These are phyloP conservation scores for Leucogyrophana mollusca DNA, from an alignment of 768 basidiomycete genomes.

Conservation along the genomic window DNA sequence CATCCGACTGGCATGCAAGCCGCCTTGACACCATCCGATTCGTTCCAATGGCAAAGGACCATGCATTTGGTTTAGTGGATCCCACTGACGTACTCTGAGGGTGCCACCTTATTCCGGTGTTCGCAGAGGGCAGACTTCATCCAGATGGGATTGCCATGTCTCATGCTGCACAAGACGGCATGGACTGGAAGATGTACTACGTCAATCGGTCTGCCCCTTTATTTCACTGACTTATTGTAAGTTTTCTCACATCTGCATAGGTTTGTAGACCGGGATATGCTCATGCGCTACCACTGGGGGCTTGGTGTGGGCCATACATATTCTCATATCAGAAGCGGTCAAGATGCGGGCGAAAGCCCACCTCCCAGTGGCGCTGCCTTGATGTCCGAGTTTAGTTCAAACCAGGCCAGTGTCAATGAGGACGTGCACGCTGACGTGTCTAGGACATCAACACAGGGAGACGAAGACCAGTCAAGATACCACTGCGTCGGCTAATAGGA, in stretches of 20 bases:
- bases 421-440: no score
- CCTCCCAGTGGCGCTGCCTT: no score
- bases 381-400: no score
- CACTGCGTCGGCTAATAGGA: no score
- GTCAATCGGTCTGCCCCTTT: neutral
- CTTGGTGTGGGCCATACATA: constrained; percentile 6
- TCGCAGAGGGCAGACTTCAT: neutral
- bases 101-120: constrained; percentile 1
- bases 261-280: constrained; percentile 6
- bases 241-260: neutral
- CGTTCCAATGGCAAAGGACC: neutral
- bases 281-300: constrained; percentile 7
- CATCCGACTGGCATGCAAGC: neutral
- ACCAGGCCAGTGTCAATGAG: no score
- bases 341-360: no score
- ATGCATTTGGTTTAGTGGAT: constrained; percentile 5
- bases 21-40: neutral
- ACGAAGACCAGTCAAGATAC: no score
- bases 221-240: neutral
- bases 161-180: neutral
- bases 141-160: neutral
- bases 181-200: neutral
- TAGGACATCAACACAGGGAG: no score
- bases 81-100: neutral
- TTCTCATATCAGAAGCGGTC: neutral